Conservation (phyloP, 306 rosid species). For the Trifolium pratense region DNA sequence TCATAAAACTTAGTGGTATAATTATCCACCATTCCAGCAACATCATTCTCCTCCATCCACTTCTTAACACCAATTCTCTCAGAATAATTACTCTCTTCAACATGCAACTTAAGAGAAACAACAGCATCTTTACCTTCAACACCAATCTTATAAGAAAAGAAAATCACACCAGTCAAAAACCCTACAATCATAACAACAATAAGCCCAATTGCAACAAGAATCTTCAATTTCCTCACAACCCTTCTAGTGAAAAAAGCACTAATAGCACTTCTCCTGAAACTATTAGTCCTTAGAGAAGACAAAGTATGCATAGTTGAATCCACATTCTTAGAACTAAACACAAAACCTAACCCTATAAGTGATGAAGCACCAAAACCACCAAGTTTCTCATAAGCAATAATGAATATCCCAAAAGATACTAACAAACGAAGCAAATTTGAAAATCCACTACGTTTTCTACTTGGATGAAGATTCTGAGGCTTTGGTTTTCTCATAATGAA, state of each 20-base stretch:
- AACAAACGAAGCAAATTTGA: slow-evolving; percentile 78
- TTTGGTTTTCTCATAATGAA: slow-evolving; percentile 62
- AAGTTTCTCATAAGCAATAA: slow-evolving; percentile 69
- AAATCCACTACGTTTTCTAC: slow-evolving; percentile 58
- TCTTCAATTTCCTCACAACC: slow-evolving; percentile 67
- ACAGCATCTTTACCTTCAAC: slow-evolving; percentile 95
- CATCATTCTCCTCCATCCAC: slow-evolving; percentile 98
- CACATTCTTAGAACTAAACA: slow-evolving; percentile 69
- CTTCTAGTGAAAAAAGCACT: slow-evolving; percentile 75
- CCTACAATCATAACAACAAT: slow-evolving; percentile 83
- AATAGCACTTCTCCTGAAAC: slow-evolving; percentile 69
- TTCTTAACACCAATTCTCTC: slow-evolving; percentile 81
- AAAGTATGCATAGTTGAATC: slow-evolving; percentile 84
- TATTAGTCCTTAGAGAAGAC: slow-evolving; percentile 65
- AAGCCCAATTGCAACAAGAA: slow-evolving; percentile 78
- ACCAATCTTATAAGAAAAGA: slow-evolving; percentile 92
- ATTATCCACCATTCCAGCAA: slow-evolving; percentile 82
- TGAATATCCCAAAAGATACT: slow-evolving; percentile 74
- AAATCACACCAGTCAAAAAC: slow-evolving; percentile 67
- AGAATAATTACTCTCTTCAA: slow-evolving; percentile 81
- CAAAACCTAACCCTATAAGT: slow-evolving; percentile 64
- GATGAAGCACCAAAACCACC: slow-evolving; percentile 69
- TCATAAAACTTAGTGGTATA: slow-evolving; percentile 77
- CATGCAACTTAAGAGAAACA: slow-evolving; percentile 76
- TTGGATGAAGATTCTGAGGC: slow-evolving; percentile 30